Conservation (phyloP, 169 alveolate species). For the Cryptosporidium felis region DNA sequence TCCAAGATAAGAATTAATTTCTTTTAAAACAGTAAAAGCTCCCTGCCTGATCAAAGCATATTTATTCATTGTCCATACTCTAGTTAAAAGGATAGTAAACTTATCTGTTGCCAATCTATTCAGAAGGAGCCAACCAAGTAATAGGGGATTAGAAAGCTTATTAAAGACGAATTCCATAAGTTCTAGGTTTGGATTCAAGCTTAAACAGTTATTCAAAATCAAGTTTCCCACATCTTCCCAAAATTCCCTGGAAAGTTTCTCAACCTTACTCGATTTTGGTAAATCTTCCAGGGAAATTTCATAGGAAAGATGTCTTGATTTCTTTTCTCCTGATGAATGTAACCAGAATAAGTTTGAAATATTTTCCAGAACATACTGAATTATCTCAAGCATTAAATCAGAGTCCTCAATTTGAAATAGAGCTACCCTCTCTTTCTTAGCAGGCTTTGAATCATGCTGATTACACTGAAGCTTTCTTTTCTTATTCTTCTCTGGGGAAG, state of each 20-base stretch:
- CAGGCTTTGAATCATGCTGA: neutral
- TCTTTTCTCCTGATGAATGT: slow-evolving; percentile 31
- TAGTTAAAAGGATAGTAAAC: slow-evolving; percentile 14
- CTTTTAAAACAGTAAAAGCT: slow-evolving; percentile 9
- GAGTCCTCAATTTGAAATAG: slow-evolving; percentile 51
- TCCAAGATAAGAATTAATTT: slow-evolving; percentile 11
- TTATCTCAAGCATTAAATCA: slow-evolving; percentile 37
- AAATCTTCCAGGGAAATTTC: neutral
- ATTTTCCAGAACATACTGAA: neutral
- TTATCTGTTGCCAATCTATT: slow-evolving; percentile 6
- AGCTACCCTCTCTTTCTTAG: neutral
- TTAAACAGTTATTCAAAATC: slow-evolving; percentile 37
- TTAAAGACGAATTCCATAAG: slow-evolving; percentile 16
- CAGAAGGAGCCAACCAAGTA: slow-evolving; percentile 38
- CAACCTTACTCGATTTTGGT: slow-evolving; percentile 34
- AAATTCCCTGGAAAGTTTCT: neutral
- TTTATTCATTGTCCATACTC: slow-evolving; percentile 67
- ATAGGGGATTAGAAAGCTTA: neutral
- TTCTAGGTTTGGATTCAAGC: slow-evolving; percentile 9
- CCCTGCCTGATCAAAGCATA: slow-evolving; percentile 9
- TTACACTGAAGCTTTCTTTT: neutral
- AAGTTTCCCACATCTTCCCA: slow-evolving; percentile 48
- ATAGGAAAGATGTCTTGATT: neutral
- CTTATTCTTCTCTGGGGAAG: neutral
- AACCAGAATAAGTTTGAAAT: slow-evolving; percentile 17